Evolutionary conservation across 345 rosid genomes (phyloP).

Genomic region (Microcos paniculata): DNA sequence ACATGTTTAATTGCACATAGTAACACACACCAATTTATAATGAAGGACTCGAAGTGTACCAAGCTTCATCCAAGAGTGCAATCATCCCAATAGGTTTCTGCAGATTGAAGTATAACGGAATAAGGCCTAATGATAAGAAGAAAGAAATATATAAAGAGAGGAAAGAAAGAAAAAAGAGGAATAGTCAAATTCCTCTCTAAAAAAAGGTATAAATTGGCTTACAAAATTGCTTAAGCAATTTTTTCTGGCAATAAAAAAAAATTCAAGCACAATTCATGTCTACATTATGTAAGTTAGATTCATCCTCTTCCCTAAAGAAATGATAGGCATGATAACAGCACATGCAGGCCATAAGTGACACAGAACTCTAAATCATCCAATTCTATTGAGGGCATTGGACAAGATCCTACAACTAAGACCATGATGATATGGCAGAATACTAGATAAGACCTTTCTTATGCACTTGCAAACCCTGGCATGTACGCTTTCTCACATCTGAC

Average conservation of each 20-base stretch:
- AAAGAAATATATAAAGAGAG: slow-evolving; percentile 22
- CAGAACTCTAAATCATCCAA: neutral
- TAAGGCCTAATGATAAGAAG: slow-evolving; percentile 18
- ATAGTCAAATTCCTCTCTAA: neutral
- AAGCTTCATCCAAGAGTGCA: slow-evolving; percentile 97
- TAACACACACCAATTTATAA: slow-evolving; percentile 45
- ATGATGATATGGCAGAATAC: neutral
- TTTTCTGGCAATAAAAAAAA: neutral
- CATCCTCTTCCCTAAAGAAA: neutral
- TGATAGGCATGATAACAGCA: slow-evolving; percentile 8
- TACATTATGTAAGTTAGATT: neutral
- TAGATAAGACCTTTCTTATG: neutral
- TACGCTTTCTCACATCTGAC: neutral
- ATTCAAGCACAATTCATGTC: neutral
- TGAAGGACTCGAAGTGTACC: slow-evolving; percentile 57
- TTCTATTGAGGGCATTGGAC: neutral
- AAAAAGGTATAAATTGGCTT: slow-evolving; percentile 5
- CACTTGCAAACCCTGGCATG: neutral
- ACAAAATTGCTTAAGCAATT: neutral
- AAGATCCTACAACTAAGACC: neutral
- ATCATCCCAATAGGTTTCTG: slow-evolving; percentile 99
- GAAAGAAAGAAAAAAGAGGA: slow-evolving; percentile 3
- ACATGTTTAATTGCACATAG: slow-evolving; percentile 20
- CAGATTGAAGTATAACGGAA: slow-evolving; percentile 28
- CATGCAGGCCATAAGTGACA: neutral